A percentile compares a stretch with the other conserved stretches of the same genome.
Evolutionary conservation across 2,329 filamentous ascomycete genomes (phyloP).

Genomic region (Clonostachys solani): DNA sequence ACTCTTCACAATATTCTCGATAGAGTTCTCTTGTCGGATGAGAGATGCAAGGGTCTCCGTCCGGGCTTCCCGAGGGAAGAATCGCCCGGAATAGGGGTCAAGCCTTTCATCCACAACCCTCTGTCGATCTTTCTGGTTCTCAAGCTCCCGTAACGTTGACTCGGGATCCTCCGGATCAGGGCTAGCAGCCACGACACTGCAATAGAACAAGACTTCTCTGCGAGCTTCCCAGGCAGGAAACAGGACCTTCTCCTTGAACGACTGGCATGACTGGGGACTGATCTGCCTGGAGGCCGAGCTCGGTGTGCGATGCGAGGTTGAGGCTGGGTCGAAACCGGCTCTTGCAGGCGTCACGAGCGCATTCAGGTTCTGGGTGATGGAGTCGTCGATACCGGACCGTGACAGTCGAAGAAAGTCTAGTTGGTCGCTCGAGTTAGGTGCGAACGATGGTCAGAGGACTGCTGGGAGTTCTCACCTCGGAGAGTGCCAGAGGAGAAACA

Average conservation of each 20-base stretch:
- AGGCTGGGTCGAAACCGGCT: constrained; percentile 72
- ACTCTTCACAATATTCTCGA: constrained; percentile 75
- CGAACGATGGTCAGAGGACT: neutral
- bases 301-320: constrained; percentile 61
- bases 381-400: constrained; percentile 82
- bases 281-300: constrained; percentile 49
- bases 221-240: constrained; percentile 87
- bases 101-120: constrained; percentile 79
- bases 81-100: constrained; percentile 86
- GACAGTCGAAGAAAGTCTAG: constrained; percentile 89
- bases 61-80: constrained; percentile 73
- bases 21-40: constrained; percentile 68
- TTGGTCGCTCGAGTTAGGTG: neutral
- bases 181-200: constrained; percentile 79
- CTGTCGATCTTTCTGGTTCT: constrained; percentile 67
- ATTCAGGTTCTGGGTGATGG: constrained; percentile 90
- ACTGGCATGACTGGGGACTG: constrained; percentile 56
- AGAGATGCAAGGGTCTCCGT: constrained; percentile 74
- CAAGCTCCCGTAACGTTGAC: constrained; percentile 61
- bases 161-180: constrained; percentile 87
- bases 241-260: constrained; percentile 73
- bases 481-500: constrained; percentile 70
- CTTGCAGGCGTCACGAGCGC: constrained; percentile 74
- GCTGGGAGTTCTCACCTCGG: constrained; percentile 48
- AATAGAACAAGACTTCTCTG: constrained; percentile 83